These are phyloP conservation scores for Boletus reticuloceps DNA, from an alignment of 768 basidiomycete genomes.

Conservation along the genomic window DNA sequence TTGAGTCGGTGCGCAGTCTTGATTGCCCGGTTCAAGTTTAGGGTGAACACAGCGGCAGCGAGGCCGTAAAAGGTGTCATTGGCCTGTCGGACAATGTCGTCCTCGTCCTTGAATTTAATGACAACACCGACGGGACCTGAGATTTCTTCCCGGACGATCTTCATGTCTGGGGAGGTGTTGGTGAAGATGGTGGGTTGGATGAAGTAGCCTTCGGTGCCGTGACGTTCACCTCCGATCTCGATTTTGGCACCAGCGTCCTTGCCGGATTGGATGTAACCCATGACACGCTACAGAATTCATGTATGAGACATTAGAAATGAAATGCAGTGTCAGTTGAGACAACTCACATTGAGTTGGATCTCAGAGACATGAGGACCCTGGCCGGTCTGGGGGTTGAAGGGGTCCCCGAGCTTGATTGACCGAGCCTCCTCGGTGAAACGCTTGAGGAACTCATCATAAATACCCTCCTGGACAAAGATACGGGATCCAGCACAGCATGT, in stretches of 20 bases:
- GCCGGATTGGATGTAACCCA: slow-evolving; percentile 76
- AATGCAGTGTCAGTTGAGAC: too few species aligned
- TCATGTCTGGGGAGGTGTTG: slow-evolving; percentile 64
- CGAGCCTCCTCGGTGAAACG: slow-evolving; percentile 54
- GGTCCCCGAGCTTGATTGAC: slow-evolving; percentile 61
- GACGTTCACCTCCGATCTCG: slow-evolving; percentile 60
- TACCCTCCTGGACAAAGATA: slow-evolving; percentile 73
- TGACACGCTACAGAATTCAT: slow-evolving; percentile 52
- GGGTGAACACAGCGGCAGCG: slow-evolving; percentile 83
- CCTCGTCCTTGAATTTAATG: slow-evolving; percentile 69
- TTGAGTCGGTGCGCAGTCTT: slow-evolving; percentile 69
- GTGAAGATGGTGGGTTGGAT: slow-evolving; percentile 76
- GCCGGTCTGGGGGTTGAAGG: too few species aligned
- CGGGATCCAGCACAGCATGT: slow-evolving; percentile 79
- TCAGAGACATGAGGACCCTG: too few species aligned
- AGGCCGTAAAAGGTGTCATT: slow-evolving; percentile 90
- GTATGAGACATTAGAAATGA: not conserved
- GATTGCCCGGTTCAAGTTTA: slow-evolving; percentile 73
- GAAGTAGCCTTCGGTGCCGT: too few species aligned
- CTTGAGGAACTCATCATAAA: slow-evolving; percentile 76
- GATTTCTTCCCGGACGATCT: too few species aligned
- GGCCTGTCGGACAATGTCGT: slow-evolving; percentile 66
- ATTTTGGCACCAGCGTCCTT: slow-evolving; percentile 68
- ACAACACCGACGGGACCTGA: slow-evolving; percentile 80
- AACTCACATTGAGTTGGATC: slow-evolving; percentile 64